phyloP scores from a whole-genome alignment of 225 moss, liverwort and hornwort genomes.

The Physcomitrellopsis africana region DNA sequence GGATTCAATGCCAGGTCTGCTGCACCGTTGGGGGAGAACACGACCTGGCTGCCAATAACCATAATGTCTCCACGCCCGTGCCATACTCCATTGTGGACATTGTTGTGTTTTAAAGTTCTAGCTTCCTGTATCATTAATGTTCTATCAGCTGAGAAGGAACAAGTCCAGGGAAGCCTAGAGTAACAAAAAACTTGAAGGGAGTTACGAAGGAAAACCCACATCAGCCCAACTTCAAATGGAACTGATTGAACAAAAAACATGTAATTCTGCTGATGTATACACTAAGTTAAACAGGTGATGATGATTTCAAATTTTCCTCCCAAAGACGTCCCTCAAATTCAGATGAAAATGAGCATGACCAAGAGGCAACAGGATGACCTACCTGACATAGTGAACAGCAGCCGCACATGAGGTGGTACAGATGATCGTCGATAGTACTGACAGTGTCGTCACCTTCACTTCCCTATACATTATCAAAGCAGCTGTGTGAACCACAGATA shows the following conservation, averaged over 20 bases:
- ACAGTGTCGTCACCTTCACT: constrained; percentile 64
- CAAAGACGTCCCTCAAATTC: constrained; percentile 6
- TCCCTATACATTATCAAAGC: constrained; percentile 40
- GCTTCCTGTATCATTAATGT: constrained; percentile 49
- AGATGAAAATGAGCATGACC: constrained; percentile 9
- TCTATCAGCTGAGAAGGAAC: not conserved
- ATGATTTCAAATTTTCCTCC: not conserved
- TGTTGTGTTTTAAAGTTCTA: constrained; percentile 60
- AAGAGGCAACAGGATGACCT: constrained; percentile 4
- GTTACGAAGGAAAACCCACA: not conserved
- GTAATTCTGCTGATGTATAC: not conserved
- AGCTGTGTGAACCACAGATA: not conserved
- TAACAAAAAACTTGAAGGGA: not conserved
- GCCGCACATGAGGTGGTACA: constrained; percentile 69
- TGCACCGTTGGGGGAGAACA: constrained; percentile 47
- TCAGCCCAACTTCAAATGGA: not conserved
- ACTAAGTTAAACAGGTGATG: not conserved
- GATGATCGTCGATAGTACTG: constrained; percentile 61
- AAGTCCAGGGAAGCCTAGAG: not conserved
- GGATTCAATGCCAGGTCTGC: constrained; percentile 41
- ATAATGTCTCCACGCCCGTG: constrained; percentile 64
- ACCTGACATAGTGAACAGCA: constrained; percentile 75
- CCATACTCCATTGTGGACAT: constrained; percentile 73
- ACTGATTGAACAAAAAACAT: not conserved
- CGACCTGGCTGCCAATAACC: constrained; percentile 67